phyloP scores from a whole-genome alignment of 441 rosid genomes.

The Biscutella laevigata region DNA sequence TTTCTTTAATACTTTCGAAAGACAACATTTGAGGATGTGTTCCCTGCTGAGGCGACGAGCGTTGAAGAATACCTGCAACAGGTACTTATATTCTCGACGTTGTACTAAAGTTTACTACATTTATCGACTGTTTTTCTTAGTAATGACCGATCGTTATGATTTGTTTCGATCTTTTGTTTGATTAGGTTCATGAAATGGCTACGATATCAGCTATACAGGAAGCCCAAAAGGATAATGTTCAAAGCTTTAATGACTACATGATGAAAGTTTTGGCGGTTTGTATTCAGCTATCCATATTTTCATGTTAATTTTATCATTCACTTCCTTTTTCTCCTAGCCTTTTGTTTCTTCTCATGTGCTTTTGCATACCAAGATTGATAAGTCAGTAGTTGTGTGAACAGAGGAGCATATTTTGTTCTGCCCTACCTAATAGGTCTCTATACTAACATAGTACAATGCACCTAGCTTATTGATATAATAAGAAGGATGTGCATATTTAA shows the following conservation, averaged over 20 bases:
- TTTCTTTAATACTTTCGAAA: slow-evolving; percentile 22
- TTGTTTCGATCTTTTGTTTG: not conserved
- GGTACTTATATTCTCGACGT: slow-evolving; percentile 31
- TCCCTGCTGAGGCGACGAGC: slow-evolving; percentile 89
- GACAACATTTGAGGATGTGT: slow-evolving; percentile 95
- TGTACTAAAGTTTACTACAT: not conserved
- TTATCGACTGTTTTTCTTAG: slow-evolving; percentile 1
- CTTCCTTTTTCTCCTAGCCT: slow-evolving; percentile 1
- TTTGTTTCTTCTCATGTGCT: not conserved
- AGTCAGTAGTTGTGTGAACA: not conserved
- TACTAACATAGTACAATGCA: not conserved
- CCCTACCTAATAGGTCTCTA: not conserved
- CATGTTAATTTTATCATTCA: not conserved
- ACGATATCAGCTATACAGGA: slow-evolving; percentile 92
- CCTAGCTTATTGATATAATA: too few relatives aligned
- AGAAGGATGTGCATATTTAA: too few relatives aligned
- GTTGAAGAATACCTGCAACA: slow-evolving; percentile 94
- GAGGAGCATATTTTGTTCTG: not conserved
- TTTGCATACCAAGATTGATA: not conserved
- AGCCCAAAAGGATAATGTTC: slow-evolving; percentile 85
- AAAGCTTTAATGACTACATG: slow-evolving; percentile 90
- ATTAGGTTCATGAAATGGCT: slow-evolving; percentile 93
- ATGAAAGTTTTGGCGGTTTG: slow-evolving; percentile 86
- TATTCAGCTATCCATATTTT: slow-evolving; percentile 6
- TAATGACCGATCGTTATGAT: not conserved